A percentile compares a stretch with the other conserved stretches of the same genome.
Conservation (phyloP, 805 yeast species). For the Wickerhamomyces strasburgensis region DNA sequence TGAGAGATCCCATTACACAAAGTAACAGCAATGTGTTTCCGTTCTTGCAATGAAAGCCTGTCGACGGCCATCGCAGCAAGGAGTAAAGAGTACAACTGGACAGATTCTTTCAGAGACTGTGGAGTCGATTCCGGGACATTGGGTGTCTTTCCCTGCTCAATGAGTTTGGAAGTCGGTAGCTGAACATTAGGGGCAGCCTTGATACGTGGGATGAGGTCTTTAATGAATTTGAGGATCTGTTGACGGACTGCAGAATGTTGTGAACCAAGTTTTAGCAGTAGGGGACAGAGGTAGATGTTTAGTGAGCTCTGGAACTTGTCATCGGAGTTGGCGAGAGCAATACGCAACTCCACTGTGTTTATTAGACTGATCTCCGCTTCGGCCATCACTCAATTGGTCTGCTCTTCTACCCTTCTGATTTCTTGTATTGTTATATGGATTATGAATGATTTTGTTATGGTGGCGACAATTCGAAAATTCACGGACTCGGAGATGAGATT, state of each 20-base stretch:
- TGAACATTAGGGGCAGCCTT: conserved; percentile 48
- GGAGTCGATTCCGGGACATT: conserved; percentile 35
- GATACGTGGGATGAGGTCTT: conserved; percentile 63
- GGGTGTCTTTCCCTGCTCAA: conserved; percentile 60
- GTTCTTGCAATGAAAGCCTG: conserved; percentile 39
- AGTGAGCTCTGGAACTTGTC: conserved; percentile 58
- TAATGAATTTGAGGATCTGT: conserved; percentile 61
- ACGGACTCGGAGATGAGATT: too few relatives aligned
- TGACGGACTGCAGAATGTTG: conserved; percentile 59
- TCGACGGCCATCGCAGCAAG: conserved; percentile 67
- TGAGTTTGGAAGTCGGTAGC: conserved; percentile 58
- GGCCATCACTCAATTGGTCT: conserved; percentile 17
- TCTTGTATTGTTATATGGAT: conserved; percentile 1
- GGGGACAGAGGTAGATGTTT: conserved; percentile 64
- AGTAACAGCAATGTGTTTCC: conserved; percentile 38
- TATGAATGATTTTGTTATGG: too few relatives aligned
- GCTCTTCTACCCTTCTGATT: too few relatives aligned
- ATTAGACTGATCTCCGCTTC: conserved; percentile 53
- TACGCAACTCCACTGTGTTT: conserved; percentile 73
- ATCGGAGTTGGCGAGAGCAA: conserved; percentile 71
- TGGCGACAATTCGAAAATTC: too few relatives aligned
- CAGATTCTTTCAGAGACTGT: too few relatives aligned
- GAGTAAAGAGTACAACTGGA: conserved; percentile 56
- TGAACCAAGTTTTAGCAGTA: conserved; percentile 74
- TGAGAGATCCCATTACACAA: conserved; percentile 42